phyloP scores from a whole-genome alignment of 2,329 filamentous ascomycete genomes.

The Magnaporthiopsis incrustans region DNA sequence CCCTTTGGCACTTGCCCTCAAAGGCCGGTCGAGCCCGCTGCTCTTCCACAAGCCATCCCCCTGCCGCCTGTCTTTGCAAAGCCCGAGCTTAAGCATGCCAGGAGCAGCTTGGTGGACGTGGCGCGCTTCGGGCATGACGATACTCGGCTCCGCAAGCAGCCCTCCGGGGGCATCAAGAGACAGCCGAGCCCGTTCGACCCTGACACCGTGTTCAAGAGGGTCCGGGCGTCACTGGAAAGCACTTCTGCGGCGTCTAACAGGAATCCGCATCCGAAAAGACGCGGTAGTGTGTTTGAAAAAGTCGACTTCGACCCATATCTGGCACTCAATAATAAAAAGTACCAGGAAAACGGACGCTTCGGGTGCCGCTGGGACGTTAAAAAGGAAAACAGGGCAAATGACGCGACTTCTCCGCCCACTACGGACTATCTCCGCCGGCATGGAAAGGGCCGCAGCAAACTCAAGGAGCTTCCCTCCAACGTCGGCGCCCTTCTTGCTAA shows the following conservation, averaged over 20 bases:
- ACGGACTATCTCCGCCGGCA: constrained; percentile 41
- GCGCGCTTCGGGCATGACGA: constrained; percentile 11
- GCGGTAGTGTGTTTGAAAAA: constrained; percentile 44
- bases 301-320: constrained; percentile 46
- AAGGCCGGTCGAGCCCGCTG: constrained; percentile 4
- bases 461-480: constrained; percentile 27
- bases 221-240: constrained; percentile 37
- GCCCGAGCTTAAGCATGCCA: constrained; percentile 49
- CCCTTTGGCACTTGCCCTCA: neutral
- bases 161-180: constrained; percentile 32
- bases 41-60: neutral
- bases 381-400: constrained; percentile 20
- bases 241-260: constrained; percentile 16
- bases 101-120: constrained; percentile 43
- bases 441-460: constrained; percentile 30
- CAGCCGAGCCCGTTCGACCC: constrained; percentile 50
- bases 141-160: neutral
- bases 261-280: constrained; percentile 20
- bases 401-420: constrained; percentile 28
- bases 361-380: constrained; percentile 30
- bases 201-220: constrained; percentile 50
- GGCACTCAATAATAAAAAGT: constrained; percentile 49
- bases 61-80: constrained; percentile 42
- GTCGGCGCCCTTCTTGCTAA: constrained; percentile 30
- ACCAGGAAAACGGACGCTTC: constrained; percentile 48